Base-by-base conservation (phyloP, 2,329 filamentous ascomycete genomes). In the Parafenestella ontariensis region DNA sequence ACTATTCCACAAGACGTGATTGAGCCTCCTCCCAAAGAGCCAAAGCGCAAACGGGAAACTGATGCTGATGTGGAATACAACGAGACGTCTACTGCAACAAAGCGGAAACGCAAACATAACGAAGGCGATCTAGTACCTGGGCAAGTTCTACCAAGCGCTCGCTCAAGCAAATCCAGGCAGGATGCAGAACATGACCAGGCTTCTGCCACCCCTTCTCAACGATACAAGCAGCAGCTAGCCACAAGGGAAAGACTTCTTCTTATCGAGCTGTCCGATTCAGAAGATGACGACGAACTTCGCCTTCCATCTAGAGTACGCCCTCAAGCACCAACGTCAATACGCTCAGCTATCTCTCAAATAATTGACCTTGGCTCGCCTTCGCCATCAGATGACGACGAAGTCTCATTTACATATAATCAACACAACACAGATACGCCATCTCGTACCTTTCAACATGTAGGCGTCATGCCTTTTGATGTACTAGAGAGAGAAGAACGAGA, bases 1-100 rank as follows among this genome's bases (percentile, higher is more conserved):
- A 68, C 64, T 1, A 63, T 79, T 2, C 69, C 70, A 4, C 29
- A 36, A 3, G 62, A 69, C 0, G 41, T 66, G 1, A 44, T 72
- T 6, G 49, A 69, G 5, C 29, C 29, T 31, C 29, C 29, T 31
- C 29, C 29, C 5, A 3, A 54, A 23, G 40, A 17, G 20, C 36
- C 56, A 9, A 60, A 66, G 39, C 57, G 65, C 5, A 64, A 64
- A 24, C 48, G 44, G 28, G 42, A 28, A 24, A 34, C 18, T n/a
- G 49, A 49, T 17, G 34, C 49, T 10, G 47, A 36, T 7, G 33
- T 31, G 31, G 11, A 26, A 42, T 33, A 23, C 11, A n/a, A 4
- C 6, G 37, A 26, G 3, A 21, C 20, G n/a, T 18, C 41, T 2
- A 13, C 31, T 15, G 23, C 48, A 24, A 34, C 42, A 24, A 53